Evolutionary conservation across 495 filamentous ascomycete species (phyloP).

Genomic region (Lasiosphaeriaceae sp.): DNA sequence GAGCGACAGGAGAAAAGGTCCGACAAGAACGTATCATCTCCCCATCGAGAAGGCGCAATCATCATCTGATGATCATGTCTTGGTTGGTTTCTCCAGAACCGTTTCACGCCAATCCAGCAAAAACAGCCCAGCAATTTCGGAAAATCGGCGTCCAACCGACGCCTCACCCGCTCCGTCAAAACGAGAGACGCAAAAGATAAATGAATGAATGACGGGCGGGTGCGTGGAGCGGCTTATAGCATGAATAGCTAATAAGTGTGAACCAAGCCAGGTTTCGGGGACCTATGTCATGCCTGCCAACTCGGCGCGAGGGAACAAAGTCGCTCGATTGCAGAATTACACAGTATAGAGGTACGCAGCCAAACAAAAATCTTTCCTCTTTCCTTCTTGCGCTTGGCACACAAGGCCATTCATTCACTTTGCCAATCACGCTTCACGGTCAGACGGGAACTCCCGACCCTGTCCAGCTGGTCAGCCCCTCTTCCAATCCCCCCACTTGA

Average conservation of each 20-base stretch:
- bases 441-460: too few relatives aligned
- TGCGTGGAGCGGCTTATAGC: not conserved
- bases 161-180: not conserved
- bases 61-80: not conserved
- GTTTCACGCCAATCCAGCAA: not conserved
- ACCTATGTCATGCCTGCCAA: not conserved
- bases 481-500: too few relatives aligned
- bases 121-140: not conserved
- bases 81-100: not conserved
- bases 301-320: not conserved
- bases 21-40: not conserved
- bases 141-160: not conserved
- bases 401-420: too few relatives aligned
- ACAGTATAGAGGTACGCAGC: too few relatives aligned
- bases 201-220: constrained; percentile 7
- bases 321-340: too few relatives aligned
- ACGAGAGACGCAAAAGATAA: constrained; percentile 6
- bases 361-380: too few relatives aligned
- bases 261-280: not conserved
- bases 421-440: too few relatives aligned
- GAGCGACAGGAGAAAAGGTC: not conserved
- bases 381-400: too few relatives aligned
- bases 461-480: too few relatives aligned
- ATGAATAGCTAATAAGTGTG: not conserved
- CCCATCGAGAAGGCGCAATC: not conserved